Evolutionary conservation across 192 early-diverging fungal genomes (phyloP).

Genomic region (Kickxella alabastrina): DNA sequence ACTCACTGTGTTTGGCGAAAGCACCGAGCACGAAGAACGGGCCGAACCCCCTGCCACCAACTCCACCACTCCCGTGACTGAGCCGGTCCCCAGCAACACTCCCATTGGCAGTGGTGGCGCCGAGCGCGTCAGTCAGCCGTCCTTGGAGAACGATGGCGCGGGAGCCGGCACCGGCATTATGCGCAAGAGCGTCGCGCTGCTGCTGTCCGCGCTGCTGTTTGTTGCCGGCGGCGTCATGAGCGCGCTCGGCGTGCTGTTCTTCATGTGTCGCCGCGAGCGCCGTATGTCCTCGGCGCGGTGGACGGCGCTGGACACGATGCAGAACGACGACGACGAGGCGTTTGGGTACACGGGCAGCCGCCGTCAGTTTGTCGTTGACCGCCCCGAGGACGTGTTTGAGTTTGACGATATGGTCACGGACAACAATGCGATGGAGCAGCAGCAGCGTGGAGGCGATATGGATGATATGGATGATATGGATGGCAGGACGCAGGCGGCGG

Average conservation of each 20-base stretch:
- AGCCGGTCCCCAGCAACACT: background rate
- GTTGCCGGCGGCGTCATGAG: slow-evolving; percentile 18
- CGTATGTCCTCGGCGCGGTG: slow-evolving; percentile 32
- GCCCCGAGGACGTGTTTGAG: slow-evolving; percentile 34
- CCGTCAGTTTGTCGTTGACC: slow-evolving; percentile 3
- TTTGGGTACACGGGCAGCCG: slow-evolving; percentile 4
- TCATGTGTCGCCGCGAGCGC: slow-evolving; percentile 40
- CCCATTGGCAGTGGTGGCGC: background rate
- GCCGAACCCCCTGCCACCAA: background rate
- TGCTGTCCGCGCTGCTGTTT: slow-evolving; percentile 26
- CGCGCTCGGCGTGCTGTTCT: slow-evolving; percentile 26
- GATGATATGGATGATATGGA: slow-evolving; percentile 7
- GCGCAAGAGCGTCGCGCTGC: slow-evolving; percentile 9
- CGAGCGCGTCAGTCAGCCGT: background rate
- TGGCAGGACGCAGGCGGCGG: slow-evolving; percentile 7
- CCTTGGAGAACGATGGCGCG: background rate
- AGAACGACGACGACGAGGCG: slow-evolving; percentile 13
- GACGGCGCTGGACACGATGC: slow-evolving; percentile 29
- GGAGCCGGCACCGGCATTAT: background rate
- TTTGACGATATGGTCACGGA: slow-evolving; percentile 7
- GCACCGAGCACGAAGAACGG: slow-evolving; percentile 26
- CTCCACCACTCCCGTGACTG: background rate
- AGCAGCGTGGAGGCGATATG: background rate
- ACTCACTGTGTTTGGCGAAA: slow-evolving; percentile 67
- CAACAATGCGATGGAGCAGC: background rate